Percentiles rank a stretch among this genome's conserved stretches.
Evolutionary conservation across 768 basidiomycete species (phyloP).

Genomic region (Russula ochroleuca): DNA sequence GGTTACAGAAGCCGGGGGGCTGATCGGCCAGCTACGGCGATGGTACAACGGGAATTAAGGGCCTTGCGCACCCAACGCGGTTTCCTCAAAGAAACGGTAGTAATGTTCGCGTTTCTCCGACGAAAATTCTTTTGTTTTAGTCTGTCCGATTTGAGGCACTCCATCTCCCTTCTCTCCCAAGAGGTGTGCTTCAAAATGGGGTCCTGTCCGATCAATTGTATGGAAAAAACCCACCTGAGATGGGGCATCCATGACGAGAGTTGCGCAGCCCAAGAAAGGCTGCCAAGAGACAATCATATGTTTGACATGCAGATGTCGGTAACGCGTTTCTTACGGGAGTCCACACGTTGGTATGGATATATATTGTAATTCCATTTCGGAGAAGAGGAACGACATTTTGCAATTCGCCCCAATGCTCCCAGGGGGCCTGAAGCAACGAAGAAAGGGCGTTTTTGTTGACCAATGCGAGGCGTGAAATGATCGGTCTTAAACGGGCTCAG

Average conservation of each 20-base stretch:
- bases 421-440: not conserved
- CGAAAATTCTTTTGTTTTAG: not conserved
- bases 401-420: not conserved
- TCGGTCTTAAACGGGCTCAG: slow-evolving; percentile 11
- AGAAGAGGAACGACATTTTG: not conserved
- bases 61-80: not conserved
- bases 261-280: not conserved
- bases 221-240: not conserved
- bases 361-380: not conserved
- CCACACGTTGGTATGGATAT: not conserved
- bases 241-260: not conserved
- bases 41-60: not conserved
- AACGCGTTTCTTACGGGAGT: not conserved
- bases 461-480: slow-evolving; percentile 2
- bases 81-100: not conserved
- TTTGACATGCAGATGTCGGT: not conserved
- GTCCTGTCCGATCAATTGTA: not conserved
- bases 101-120: not conserved
- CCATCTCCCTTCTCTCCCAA: not conserved
- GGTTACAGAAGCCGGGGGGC: not conserved
- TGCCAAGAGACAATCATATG: slow-evolving; percentile 7
- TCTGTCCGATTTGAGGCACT: not conserved
- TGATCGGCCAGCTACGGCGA: slow-evolving; percentile 19
- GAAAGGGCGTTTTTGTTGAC: not conserved
- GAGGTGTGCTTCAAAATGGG: not conserved